Conservation (phyloP, 768 basidiomycete species). For the Boletus reticuloceps region DNA sequence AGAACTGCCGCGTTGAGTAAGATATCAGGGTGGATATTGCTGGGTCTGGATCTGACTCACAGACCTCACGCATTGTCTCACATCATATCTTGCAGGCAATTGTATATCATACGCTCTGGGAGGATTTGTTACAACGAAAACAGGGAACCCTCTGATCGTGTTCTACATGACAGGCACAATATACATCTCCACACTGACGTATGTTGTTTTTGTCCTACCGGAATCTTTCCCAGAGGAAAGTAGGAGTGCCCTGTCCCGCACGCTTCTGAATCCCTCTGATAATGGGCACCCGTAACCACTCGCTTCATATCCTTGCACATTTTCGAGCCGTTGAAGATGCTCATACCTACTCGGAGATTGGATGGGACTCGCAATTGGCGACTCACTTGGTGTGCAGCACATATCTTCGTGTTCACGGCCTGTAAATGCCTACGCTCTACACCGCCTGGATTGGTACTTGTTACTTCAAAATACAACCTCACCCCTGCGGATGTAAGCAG, state of each 20-base stretch:
- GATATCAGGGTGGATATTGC: slow-evolving; percentile 24
- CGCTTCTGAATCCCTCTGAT: not conserved
- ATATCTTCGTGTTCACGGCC: slow-evolving; percentile 19
- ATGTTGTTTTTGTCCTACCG: slow-evolving; percentile 22
- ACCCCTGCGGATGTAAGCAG: slow-evolving; percentile 25
- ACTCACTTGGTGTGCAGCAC: slow-evolving; percentile 26
- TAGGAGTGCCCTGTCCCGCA: slow-evolving; percentile 12
- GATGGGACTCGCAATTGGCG: slow-evolving; percentile 29
- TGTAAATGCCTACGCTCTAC: slow-evolving; percentile 10
- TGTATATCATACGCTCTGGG: slow-evolving; percentile 27
- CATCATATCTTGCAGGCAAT: slow-evolving; percentile 13
- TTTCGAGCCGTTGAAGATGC: slow-evolving; percentile 25
- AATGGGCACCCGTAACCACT: not conserved
- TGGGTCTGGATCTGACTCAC: slow-evolving; percentile 18
- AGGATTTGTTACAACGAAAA: slow-evolving; percentile 28
- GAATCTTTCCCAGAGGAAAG: slow-evolving; percentile 30
- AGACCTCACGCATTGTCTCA: not conserved
- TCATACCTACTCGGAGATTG: slow-evolving; percentile 16
- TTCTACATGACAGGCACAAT: slow-evolving; percentile 16
- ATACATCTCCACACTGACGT: slow-evolving; percentile 14
- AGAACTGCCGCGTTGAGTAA: slow-evolving; percentile 29
- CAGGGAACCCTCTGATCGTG: slow-evolving; percentile 23
- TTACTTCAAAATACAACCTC: slow-evolving; percentile 25
- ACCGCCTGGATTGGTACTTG: slow-evolving; percentile 21
- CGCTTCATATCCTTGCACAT: not conserved